Conservation (phyloP, 768 basidiomycete genomes). For the Rossbeevera mucosa region DNA sequence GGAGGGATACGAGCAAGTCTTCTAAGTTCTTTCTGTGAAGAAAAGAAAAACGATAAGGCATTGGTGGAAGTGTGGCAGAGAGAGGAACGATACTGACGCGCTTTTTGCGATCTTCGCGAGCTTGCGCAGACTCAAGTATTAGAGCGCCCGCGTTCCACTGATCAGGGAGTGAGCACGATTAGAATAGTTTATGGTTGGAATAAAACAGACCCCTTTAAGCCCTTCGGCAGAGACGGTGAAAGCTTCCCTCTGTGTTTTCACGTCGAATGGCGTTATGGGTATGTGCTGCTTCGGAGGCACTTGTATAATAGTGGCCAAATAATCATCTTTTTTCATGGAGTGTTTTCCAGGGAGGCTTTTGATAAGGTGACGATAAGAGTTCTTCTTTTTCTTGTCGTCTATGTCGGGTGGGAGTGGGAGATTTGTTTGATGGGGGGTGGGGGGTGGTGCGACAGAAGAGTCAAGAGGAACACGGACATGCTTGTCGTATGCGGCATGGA, state of each 20-base stretch:
- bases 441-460: slow-evolving; percentile 19
- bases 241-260: slow-evolving; percentile 63
- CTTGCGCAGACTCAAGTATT: slow-evolving; percentile 66
- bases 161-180: slow-evolving; percentile 9
- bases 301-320: slow-evolving; percentile 59
- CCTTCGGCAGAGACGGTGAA: slow-evolving; percentile 71
- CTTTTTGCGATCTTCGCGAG: slow-evolving; percentile 72
- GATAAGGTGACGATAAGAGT: slow-evolving; percentile 72
- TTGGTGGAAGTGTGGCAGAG: slow-evolving; percentile 4
- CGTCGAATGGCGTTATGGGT: slow-evolving; percentile 58
- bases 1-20: slow-evolving; percentile 52
- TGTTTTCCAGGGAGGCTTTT: slow-evolving; percentile 77
- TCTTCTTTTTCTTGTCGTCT: slow-evolving; percentile 68
- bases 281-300: slow-evolving; percentile 68
- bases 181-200: slow-evolving; percentile 6
- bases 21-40: slow-evolving; percentile 64
- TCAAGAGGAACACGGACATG: slow-evolving; percentile 58
- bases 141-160: slow-evolving; percentile 67
- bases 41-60: slow-evolving; percentile 8
- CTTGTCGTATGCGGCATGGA: slow-evolving; percentile 74
- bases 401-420: slow-evolving; percentile 48
- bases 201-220: slow-evolving; percentile 59
- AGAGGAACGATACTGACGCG: slow-evolving; percentile 45
- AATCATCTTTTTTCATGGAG: slow-evolving; percentile 76
- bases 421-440: slow-evolving; percentile 30